Base-by-base conservation (phyloP, 2,329 filamentous ascomycete species). In the Penicillium sclerotigenum region DNA sequence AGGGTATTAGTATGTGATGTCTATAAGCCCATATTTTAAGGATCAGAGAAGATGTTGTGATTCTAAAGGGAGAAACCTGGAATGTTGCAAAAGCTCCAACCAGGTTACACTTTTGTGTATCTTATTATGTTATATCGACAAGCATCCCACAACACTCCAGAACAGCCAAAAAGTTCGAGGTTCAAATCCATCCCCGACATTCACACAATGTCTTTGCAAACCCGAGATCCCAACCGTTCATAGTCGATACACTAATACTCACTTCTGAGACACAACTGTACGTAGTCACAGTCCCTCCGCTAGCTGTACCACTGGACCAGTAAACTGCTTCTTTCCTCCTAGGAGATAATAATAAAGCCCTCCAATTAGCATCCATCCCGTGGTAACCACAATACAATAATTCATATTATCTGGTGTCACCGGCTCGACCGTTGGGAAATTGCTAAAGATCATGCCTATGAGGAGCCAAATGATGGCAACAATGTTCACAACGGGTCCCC, bases 351-450 rank as follows among this genome's bases (percentile, higher is more conserved):
- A 64, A 34, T 64, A 64, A 3, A 62, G 13, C 2, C 48, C 60
- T 11, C 61, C 61, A 5, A 64, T 54, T 0, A 61, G 10, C 22
- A 59, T 49, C 61, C 61, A 64, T 1, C 60, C 61, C 56, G 57
- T 58, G 16, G 57, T 62, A 5, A 64, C 60, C 6, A 63, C 62
- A 1, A 64, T 41, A 26, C 61, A 64, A 26, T 62, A 62, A 29
- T 64, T 64, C 60, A 62, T 64, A 28, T 62, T 64, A 18, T 58
- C 43, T 11, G 61, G 45, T 13, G 58, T 62, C 2, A 64, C 61
- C 2, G 61, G 60, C n/a, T 57, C n/a, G 2, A 64, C 42, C 0
- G 61, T 64, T n/a, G 61, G 61, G 14, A 64, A 64, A 5, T 58
- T 61, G n/a, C 61, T 64, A 18, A 64, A 64, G 4, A 59, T 45